A percentile compares a stretch with the other conserved stretches of the same genome.
phyloP scores from a whole-genome alignment of 2,329 filamentous ascomycete genomes.

The Dendryphion nanum region DNA sequence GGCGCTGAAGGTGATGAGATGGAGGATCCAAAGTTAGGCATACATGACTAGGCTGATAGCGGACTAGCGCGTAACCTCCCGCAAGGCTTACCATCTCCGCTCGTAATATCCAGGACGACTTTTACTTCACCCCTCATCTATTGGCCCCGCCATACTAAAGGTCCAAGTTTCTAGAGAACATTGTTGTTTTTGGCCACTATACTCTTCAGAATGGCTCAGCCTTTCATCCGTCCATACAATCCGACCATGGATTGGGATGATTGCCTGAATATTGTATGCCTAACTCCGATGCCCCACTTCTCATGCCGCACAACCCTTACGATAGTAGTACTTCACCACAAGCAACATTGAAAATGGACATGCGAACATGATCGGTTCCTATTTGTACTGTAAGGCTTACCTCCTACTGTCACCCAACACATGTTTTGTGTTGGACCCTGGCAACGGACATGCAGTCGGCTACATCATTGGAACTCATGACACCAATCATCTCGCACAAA shows the following conservation, averaged over 20 bases:
- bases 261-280: slow-evolving; percentile 4
- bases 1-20: too few species aligned
- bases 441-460: slow-evolving; percentile 31
- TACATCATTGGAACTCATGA: slow-evolving; percentile 37
- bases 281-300: not conserved
- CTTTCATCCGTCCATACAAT: slow-evolving; percentile 8
- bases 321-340: slow-evolving; percentile 22
- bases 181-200: too few species aligned
- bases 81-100: too few species aligned
- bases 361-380: slow-evolving; percentile 27
- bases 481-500: slow-evolving; percentile 23
- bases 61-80: too few species aligned
- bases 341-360: slow-evolving; percentile 27
- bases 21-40: too few species aligned
- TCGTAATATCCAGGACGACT: too few species aligned
- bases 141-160: too few species aligned
- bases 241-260: slow-evolving; percentile 3
- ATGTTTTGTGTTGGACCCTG: slow-evolving; percentile 38
- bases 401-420: slow-evolving; percentile 24
- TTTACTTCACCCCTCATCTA: too few species aligned
- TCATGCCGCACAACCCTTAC: not conserved
- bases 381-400: slow-evolving; percentile 36
- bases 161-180: too few species aligned
- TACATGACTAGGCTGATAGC: too few species aligned
- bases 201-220: slow-evolving; percentile 4